A percentile compares a stretch with the other conserved stretches of the same genome.
Evolutionary conservation across 2,329 filamentous ascomycete species (phyloP).

Genomic region (Esteya vermicola): DNA sequence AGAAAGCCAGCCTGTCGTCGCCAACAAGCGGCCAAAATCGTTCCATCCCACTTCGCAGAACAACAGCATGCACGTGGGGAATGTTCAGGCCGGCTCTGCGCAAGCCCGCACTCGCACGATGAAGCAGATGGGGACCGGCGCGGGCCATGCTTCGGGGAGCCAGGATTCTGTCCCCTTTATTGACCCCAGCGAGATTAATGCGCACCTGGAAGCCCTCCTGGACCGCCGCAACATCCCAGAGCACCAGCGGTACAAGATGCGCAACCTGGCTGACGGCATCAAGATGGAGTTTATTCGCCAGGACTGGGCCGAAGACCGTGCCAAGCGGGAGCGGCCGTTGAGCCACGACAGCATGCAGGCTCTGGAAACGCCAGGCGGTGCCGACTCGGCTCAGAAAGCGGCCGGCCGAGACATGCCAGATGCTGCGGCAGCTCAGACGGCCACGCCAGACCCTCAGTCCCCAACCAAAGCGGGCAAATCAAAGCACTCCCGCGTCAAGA

Average conservation of each 20-base stretch:
- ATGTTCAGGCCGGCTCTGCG: too few species aligned
- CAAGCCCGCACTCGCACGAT: too few species aligned
- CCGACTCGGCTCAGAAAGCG: not conserved
- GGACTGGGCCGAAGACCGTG: conserved; percentile 59
- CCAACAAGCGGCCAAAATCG: conserved; percentile 35
- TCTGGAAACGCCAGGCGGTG: not conserved
- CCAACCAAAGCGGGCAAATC: conserved; percentile 18
- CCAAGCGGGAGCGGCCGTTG: conserved; percentile 17
- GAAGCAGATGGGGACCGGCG: too few species aligned
- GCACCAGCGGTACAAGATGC: conserved; percentile 89
- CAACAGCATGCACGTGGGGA: conserved; percentile 12
- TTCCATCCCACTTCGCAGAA: conserved; percentile 24
- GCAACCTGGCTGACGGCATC: conserved; percentile 72
- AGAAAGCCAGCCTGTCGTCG: conserved; percentile 4
- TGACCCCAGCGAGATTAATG: conserved; percentile 39
- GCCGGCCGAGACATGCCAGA: conserved; percentile 4
- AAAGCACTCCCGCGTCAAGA: conserved; percentile 54
- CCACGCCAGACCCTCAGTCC: not conserved
- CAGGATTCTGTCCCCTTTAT: conserved; percentile 33
- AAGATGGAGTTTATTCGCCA: conserved; percentile 93
- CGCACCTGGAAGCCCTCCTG: conserved; percentile 48
- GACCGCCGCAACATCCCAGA: conserved; percentile 88
- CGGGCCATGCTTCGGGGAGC: too few species aligned
- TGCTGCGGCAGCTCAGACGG: conserved; percentile 13
- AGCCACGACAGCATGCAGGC: conserved; percentile 29